Conservation (phyloP, 768 basidiomycete genomes). For the Boletus insuetus region DNA sequence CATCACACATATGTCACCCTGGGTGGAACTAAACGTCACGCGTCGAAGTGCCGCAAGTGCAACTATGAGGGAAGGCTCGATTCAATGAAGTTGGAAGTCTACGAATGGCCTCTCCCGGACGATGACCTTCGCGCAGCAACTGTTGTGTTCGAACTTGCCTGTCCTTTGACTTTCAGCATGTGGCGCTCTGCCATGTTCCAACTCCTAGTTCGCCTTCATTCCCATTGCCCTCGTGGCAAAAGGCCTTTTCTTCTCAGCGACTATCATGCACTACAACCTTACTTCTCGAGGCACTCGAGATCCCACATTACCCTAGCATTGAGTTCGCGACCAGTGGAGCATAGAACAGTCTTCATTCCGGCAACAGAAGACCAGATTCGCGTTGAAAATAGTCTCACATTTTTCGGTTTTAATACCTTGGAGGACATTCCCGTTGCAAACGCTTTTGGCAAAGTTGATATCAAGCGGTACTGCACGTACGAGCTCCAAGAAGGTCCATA, state of each 20-base stretch:
- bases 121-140: constrained; percentile 15
- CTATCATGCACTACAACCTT: neutral
- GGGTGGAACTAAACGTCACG: neutral
- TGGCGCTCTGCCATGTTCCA: constrained; percentile 32
- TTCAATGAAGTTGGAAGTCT: constrained; percentile 29
- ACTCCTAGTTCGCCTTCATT: constrained; percentile 37
- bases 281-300: neutral
- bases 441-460: neutral
- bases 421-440: neutral
- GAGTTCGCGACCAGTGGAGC: neutral
- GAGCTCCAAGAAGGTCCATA: constrained; percentile 22
- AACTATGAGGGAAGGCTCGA: constrained; percentile 10
- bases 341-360: too few species aligned
- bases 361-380: too few species aligned
- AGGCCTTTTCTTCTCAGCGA: neutral
- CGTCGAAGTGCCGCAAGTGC: constrained; percentile 22
- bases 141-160: constrained; percentile 41
- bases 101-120: constrained; percentile 47
- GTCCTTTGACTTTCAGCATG: constrained; percentile 36
- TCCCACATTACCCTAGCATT: neutral
- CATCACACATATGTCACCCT: neutral
- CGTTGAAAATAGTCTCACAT: too few species aligned
- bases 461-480: neutral
- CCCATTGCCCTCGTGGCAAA: neutral
- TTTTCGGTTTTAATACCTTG: too few species aligned